A percentile compares a stretch with the other conserved stretches of the same genome.
Evolutionary conservation across 2,329 filamentous ascomycete species (phyloP).

Genomic region (Penicillium sp.): DNA sequence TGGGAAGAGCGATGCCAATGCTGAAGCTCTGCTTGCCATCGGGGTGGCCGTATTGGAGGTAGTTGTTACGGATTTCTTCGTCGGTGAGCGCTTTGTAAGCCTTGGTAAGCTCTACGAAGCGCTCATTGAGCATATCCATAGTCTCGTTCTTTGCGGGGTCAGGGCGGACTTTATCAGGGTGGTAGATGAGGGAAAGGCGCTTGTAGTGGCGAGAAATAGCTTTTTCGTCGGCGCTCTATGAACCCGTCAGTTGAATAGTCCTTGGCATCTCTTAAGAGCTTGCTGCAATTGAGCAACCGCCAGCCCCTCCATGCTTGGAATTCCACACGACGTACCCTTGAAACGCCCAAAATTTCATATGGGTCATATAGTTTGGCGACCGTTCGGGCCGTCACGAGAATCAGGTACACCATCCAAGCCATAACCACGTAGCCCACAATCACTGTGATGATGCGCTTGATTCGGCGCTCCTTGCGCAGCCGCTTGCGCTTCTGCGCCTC

Average conservation of each 20-base stretch:
- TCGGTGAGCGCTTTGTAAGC: conserved; percentile 98
- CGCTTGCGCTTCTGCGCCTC: conserved; percentile 80
- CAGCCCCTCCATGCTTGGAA: background rate
- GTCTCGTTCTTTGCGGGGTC: conserved; percentile 89
- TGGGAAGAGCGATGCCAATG: conserved; percentile 93
- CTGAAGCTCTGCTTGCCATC: conserved; percentile 98
- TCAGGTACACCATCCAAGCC: conserved; percentile 89
- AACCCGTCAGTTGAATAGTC: background rate
- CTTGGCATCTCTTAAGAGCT: background rate
- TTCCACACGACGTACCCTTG: conserved; percentile 61
- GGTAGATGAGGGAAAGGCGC: conserved; percentile 78
- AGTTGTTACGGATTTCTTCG: conserved; percentile 96
- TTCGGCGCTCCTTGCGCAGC: conserved; percentile 82
- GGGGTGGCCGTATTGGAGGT: conserved; percentile 90
- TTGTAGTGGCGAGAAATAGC: conserved; percentile 92
- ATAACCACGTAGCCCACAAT: conserved; percentile 79
- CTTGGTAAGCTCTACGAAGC: conserved; percentile 94
- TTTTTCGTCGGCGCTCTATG: conserved; percentile 77
- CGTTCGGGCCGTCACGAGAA: conserved; percentile 72
- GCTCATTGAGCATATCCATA: conserved; percentile 75
- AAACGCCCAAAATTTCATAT: conserved; percentile 88
- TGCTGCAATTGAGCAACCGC: background rate
- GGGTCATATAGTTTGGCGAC: conserved; percentile 88
- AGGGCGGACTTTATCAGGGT: conserved; percentile 89
- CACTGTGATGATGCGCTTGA: conserved; percentile 80